These are phyloP conservation scores for Xanthoconium stramineum DNA, from an alignment of 768 basidiomycete genomes.

Conservation along the genomic window DNA sequence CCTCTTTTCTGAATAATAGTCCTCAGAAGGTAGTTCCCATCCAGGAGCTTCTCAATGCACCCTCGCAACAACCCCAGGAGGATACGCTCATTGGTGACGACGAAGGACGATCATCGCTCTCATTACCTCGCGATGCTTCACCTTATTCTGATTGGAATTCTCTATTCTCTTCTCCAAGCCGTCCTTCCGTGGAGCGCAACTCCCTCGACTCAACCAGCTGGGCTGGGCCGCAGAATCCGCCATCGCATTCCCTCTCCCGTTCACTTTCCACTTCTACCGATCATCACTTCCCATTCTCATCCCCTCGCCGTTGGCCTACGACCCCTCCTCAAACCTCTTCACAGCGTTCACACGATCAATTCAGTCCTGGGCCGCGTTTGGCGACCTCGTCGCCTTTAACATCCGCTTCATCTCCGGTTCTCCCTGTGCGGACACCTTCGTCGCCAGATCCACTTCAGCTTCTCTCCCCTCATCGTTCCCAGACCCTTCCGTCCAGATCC, in stretches of 20 bases:
- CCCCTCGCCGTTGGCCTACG: slow-evolving; percentile 9
- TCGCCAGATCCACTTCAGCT: slow-evolving; percentile 26
- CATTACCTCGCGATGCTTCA: background rate
- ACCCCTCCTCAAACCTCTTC: slow-evolving; percentile 21
- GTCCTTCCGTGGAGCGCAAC: background rate
- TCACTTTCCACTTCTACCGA: slow-evolving; percentile 16
- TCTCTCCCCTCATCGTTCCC: slow-evolving; percentile 5
- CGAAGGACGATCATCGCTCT: background rate
- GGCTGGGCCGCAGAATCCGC: background rate
- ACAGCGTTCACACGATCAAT: slow-evolving; percentile 3
- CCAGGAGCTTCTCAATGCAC: background rate
- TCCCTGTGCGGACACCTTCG: slow-evolving; percentile 1
- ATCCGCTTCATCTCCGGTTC: slow-evolving; percentile 15
- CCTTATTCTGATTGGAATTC: slow-evolving; percentile 12
- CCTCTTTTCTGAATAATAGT: background rate
- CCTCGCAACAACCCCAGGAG: background rate
- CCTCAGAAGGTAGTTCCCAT: background rate
- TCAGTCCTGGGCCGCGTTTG: background rate
- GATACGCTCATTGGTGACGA: background rate
- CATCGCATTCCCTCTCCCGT: slow-evolving; percentile 15
- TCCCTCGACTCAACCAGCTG: background rate
- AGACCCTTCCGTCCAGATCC: background rate
- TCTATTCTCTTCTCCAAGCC: slow-evolving; percentile 22
- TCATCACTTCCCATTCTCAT: slow-evolving; percentile 13
- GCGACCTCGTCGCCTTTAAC: slow-evolving; percentile 21